Evolutionary conservation across 129 eudicot genomes (phyloP).

Genomic region (Lonicera japonica): DNA sequence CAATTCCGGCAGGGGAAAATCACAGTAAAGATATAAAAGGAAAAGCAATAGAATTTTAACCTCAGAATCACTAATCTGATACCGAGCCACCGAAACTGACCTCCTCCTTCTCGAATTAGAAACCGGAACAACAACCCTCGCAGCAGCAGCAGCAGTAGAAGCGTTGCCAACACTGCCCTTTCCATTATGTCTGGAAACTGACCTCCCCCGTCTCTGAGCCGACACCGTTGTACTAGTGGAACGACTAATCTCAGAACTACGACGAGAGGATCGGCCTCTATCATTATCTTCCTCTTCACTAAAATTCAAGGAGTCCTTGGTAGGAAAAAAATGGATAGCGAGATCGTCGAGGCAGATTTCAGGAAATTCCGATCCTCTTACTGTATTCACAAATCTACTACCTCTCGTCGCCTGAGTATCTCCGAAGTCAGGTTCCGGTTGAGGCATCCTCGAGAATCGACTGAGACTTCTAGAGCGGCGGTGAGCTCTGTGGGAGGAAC

Average conservation of each 20-base stretch:
- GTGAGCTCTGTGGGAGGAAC: conserved; percentile 21
- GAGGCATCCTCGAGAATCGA: conserved; percentile 50
- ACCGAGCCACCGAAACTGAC: conserved; percentile 70
- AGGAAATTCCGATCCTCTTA: conserved; percentile 55
- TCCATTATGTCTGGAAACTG: conserved; percentile 53
- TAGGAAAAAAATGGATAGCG: conserved; percentile 70
- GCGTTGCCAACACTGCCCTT: neutral
- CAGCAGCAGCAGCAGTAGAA: conserved; percentile 8
- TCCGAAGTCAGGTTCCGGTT: conserved; percentile 15
- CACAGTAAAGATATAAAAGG: neutral
- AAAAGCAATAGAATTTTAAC: conserved; percentile 14
- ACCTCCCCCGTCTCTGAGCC: conserved; percentile 66
- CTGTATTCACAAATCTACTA: conserved; percentile 82
- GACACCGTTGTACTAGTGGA: conserved; percentile 29
- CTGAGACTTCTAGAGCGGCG: conserved; percentile 84
- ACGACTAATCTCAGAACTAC: conserved; percentile 27
- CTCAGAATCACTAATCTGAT: conserved; percentile 65
- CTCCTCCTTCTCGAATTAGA: conserved; percentile 65
- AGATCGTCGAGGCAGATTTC: conserved; percentile 91
- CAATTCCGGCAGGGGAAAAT: no score
- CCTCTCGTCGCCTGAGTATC: conserved; percentile 48
- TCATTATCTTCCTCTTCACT: conserved; percentile 20
- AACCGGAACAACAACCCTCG: conserved; percentile 26
- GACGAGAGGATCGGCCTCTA: conserved; percentile 25
- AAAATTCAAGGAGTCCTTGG: conserved; percentile 26